These are phyloP conservation scores for Ilyonectria mors-panacis DNA, from an alignment of 2,329 filamentous ascomycete species.

Conservation along the genomic window DNA sequence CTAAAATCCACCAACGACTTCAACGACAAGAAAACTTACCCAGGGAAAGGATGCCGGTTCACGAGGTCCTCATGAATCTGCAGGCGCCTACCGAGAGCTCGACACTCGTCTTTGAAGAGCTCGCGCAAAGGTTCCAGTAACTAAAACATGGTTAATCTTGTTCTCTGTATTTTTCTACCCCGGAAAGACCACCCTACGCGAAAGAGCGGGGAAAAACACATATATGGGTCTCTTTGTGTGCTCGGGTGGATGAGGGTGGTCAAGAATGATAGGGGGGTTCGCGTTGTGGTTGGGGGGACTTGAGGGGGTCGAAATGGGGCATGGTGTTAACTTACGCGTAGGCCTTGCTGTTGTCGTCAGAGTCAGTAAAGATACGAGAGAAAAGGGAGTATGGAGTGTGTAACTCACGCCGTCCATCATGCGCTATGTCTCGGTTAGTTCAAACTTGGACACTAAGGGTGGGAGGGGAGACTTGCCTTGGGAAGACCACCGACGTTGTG, in stretches of 20 bases:
- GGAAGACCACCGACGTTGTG: constrained; percentile 39
- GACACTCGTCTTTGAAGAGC: constrained; percentile 86
- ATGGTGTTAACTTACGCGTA: not conserved
- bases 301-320: not conserved
- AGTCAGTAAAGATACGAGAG: not conserved
- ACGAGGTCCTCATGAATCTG: constrained; percentile 3
- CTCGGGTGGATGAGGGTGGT: not conserved
- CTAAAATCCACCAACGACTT: constrained; percentile 1
- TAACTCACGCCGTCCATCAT: constrained; percentile 18
- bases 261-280: not conserved
- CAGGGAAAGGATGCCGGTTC: not conserved
- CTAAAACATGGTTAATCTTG: not conserved
- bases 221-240: not conserved
- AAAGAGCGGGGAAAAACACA: not conserved
- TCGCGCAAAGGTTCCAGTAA: constrained; percentile 19
- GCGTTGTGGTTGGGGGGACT: not conserved
- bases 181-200: not conserved
- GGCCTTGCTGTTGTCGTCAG: not conserved
- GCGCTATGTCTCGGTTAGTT: constrained; percentile 1
- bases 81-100: constrained; percentile 1
- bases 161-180: not conserved
- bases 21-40: not conserved
- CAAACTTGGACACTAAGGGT: not conserved
- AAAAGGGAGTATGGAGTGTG: not conserved
- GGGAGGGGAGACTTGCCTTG: not conserved